phyloP scores from a whole-genome alignment of 2,329 filamentous ascomycete genomes.

The Malbranchea zuffiana region DNA sequence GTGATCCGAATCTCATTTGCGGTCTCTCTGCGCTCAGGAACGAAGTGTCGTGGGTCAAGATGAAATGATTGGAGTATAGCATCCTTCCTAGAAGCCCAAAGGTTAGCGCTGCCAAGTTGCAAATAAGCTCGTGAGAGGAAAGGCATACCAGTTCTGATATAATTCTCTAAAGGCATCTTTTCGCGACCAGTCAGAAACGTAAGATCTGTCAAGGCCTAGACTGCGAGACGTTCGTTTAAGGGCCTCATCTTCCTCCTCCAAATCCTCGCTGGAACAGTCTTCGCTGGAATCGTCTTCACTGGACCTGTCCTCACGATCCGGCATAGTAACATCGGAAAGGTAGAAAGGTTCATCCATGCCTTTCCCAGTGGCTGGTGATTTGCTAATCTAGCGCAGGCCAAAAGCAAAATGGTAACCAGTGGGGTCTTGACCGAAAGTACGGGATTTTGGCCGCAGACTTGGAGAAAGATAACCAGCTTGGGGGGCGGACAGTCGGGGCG shows the following conservation, averaged over 20 bases:
- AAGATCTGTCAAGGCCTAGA: conserved; percentile 8
- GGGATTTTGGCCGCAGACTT: background rate
- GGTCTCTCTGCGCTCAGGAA: conserved; percentile 4
- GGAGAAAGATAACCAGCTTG: background rate
- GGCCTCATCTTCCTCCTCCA: background rate
- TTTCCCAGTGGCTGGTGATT: background rate
- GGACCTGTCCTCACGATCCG: background rate
- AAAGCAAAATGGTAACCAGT: background rate
- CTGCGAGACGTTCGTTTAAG: background rate
- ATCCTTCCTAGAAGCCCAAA: conserved; percentile 13
- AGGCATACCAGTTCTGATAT: conserved; percentile 15
- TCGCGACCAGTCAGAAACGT: conserved; percentile 8
- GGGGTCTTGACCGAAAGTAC: background rate
- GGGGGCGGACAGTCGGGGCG: too few relatives aligned
- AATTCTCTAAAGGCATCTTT: conserved; percentile 16
- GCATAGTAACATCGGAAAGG: background rate
- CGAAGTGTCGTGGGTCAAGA: conserved; percentile 7
- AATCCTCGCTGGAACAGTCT: background rate
- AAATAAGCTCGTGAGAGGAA: background rate
- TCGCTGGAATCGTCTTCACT: background rate
- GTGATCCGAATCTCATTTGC: conserved; percentile 10
- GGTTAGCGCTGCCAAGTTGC: background rate
- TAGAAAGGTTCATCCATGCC: background rate
- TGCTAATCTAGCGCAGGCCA: background rate
- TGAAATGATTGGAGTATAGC: conserved; percentile 9